A percentile compares a stretch with the other conserved stretches of the same genome.
Evolutionary conservation across 2,329 filamentous ascomycete genomes (phyloP).

Genomic region (Exserohilum turcica): DNA sequence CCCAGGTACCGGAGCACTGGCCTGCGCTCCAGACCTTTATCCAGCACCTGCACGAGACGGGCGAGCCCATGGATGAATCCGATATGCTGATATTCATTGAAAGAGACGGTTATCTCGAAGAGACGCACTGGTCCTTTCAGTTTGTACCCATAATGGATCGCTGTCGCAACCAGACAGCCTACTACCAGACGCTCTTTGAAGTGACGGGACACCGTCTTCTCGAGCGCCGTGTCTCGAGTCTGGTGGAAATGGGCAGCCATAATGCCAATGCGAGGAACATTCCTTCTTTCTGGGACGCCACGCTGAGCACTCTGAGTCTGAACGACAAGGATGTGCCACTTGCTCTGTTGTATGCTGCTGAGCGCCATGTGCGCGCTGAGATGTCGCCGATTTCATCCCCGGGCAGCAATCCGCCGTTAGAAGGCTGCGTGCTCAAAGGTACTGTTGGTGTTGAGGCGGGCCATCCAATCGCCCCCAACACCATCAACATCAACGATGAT

Average conservation of each 20-base stretch:
- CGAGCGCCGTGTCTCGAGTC: slow-evolving; percentile 47
- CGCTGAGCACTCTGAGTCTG: slow-evolving; percentile 68
- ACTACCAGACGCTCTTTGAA: slow-evolving; percentile 79
- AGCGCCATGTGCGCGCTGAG: slow-evolving; percentile 18
- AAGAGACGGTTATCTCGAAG: slow-evolving; percentile 71
- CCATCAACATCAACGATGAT: slow-evolving; percentile 32
- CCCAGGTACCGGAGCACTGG: slow-evolving; percentile 73
- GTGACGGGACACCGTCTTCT: slow-evolving; percentile 62
- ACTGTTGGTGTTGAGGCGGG: slow-evolving; percentile 29
- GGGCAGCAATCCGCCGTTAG: slow-evolving; percentile 11
- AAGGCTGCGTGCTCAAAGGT: slow-evolving; percentile 32
- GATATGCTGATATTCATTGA: slow-evolving; percentile 74
- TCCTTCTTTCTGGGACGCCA: slow-evolving; percentile 70
- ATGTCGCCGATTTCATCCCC: slow-evolving; percentile 24
- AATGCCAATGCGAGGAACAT: slow-evolving; percentile 71
- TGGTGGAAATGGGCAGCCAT: slow-evolving; percentile 71
- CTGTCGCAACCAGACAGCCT: slow-evolving; percentile 70
- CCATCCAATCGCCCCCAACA: slow-evolving; percentile 34
- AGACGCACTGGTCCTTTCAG: slow-evolving; percentile 79
- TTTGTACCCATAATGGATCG: slow-evolving; percentile 73
- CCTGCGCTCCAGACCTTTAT: slow-evolving; percentile 28
- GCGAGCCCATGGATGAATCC: slow-evolving; percentile 50
- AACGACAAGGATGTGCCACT: slow-evolving; percentile 61
- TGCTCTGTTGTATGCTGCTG: slow-evolving; percentile 33
- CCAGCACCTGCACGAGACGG: slow-evolving; percentile 28